Evolutionary conservation across 306 rosid species (phyloP), one percentile per base, ranked within the genome.

Genomic region (Gillenia trifoliata): DNA sequence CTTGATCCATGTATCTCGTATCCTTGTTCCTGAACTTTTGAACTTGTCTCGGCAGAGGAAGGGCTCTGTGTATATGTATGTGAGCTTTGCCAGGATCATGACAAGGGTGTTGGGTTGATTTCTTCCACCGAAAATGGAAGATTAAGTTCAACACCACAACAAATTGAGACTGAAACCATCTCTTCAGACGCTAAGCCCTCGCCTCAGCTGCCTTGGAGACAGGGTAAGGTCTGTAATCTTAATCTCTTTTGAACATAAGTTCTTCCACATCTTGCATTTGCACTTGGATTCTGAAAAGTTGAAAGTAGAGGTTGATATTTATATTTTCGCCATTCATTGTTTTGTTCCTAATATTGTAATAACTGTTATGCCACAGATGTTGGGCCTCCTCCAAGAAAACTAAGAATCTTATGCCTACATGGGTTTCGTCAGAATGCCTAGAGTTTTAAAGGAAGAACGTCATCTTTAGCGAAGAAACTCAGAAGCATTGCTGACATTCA

Each of bases 361-460:
- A 45, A 49, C 33, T 72, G 71, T 12, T 16, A 65, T 80, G 81
- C 79, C 56, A 69, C 91, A 94, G 97, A 82, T 73, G 75, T 45
- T 57, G 66, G 77, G 76, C n/a, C 85, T 77, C 77, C 89, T 75
- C 77, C 89, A 61, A 87, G 87, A 71, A 91, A 86, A 74, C 78
- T 94, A 49, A 91, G 87, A 81, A 88, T 90, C 83, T 75, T 94
- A 72, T 94, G 98, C 85, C 84, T 94, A 82, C 98, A 91, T 6
- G 98, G 98, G 74, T 91, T 94, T 83, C 88, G 96, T 36, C 97
- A 94, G 86, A 88, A 94, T 80, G 97, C 93, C 20, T 90, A 95
- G 4, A 76, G 95, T 72, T 94, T 94, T 78, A 91, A 86, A 76
- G 97, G 98, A 77, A 85, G 97, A 85, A 88, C 97, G 11, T 83